phyloP scores from a whole-genome alignment of 2,329 filamentous ascomycete species.

The Amphichorda felina region DNA sequence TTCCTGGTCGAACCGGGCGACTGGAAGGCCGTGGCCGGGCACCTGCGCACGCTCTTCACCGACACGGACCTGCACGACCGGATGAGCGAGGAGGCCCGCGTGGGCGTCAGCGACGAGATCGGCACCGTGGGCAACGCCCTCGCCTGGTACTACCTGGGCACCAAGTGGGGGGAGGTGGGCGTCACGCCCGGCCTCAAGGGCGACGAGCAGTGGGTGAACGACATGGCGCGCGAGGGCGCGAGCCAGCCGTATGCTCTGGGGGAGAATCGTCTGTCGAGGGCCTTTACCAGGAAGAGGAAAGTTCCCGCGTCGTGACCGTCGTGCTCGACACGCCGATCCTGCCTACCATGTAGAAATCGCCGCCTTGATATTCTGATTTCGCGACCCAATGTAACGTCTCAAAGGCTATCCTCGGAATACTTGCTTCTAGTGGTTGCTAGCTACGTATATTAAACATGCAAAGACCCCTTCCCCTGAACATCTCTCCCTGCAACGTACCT shows the following conservation, averaged over 20 bases:
- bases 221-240: constrained; percentile 32
- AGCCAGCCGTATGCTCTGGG: constrained; percentile 42
- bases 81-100: constrained; percentile 53
- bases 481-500: too few relatives aligned
- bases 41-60: constrained; percentile 55
- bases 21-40: constrained; percentile 53
- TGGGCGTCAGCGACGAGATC: constrained; percentile 68
- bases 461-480: too few relatives aligned
- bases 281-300: constrained; percentile 1
- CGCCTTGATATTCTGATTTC: too few relatives aligned
- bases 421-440: too few relatives aligned
- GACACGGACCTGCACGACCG: constrained; percentile 50
- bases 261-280: constrained; percentile 47
- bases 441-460: too few relatives aligned
- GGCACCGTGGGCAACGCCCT: constrained; percentile 70
- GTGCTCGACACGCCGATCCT: too few relatives aligned
- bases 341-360: too few relatives aligned
- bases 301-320: too few relatives aligned
- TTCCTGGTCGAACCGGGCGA: constrained; percentile 65
- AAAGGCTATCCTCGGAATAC: too few relatives aligned
- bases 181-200: constrained; percentile 37
- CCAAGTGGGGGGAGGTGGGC: constrained; percentile 46
- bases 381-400: too few relatives aligned
- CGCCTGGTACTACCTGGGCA: constrained; percentile 66
- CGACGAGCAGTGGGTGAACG: constrained; percentile 30